Base-by-base conservation (phyloP, 139 green algal genomes). In the Chlorokybus atmophyticus region DNA sequence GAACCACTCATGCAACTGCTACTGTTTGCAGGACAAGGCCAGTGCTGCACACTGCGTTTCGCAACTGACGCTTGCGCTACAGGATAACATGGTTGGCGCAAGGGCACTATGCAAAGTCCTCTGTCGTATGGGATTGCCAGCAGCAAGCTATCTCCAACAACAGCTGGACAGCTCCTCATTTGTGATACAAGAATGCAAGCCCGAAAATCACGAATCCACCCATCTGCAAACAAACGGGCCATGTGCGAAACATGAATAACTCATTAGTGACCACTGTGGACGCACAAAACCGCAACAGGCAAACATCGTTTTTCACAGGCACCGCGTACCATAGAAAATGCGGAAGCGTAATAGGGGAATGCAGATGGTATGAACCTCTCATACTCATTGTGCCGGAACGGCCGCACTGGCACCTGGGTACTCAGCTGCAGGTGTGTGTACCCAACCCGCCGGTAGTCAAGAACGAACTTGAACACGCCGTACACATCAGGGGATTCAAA, bases 391-490 rank as follows among this genome's bases (percentile, higher is more conserved):
- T 96, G 88, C 64, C 76, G 77, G 76, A 88, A 95, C 3, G 88
- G 88, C 4, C 87, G 74, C 57, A 95, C 79, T 2, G 88, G 83
- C 4, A 93, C 79, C 60, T 83, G 68, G 59, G 10, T 21, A 23
- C 35, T 7, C 10, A 71, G 55, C 31, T 82, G 60, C 32, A 95
- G 60, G 62, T 74, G 76, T 19, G 64, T 79, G 68, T 90, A 94
- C 1, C 88, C 88, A 3, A 67, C 53, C 29, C 75, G 71, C 21
- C 69, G 62, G 78, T 96, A 88, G 26, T 88, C 66, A 26, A 96
- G 50, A n/a, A 83, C 77, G 70, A 90, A 94, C 77, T 96, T 95
- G 81, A 96, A 96, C 29, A 96, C 85, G 32, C 88, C 88, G 60
- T 96, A 96, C 41, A 88, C 80, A 55, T 96, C 88, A 1, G 88